Base-by-base conservation (phyloP, 2,329 filamentous ascomycete species). In the Pleomassaria siparia region DNA sequence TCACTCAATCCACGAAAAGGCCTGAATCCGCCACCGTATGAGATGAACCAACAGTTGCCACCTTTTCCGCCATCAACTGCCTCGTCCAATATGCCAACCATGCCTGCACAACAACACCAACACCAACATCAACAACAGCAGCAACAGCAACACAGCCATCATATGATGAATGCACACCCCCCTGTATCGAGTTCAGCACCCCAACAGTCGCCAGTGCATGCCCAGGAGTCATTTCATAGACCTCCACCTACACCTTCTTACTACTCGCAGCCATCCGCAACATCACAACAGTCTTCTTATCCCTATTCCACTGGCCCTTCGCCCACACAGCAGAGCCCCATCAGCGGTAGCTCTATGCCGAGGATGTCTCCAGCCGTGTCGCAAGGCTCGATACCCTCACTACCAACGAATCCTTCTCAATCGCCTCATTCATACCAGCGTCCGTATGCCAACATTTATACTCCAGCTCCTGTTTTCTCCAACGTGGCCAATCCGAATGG, bases 401-500 rank as follows among this genome's bases (percentile, higher is more conserved):
- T 77, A 20, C 74, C 74, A 20, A 70, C 72, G 4, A 81, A 81
- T 18, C 76, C 79, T 44, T 72, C 74, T 13, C 74, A 76, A 26
- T 72, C 74, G 2, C 71, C 73, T 13, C 74, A 72, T 51, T 59
- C 66, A 6, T 83, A 83, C 52, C 67, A 68, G 49, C 73, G 75
- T 49, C 71, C 75, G 2, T 80, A 79, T 64, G 56, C 72, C 22
- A 56, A 56, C 20, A 61, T 76, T 67, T 82, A 85, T 59, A 58
- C 59, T 12, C 79, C 79, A 3, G 76, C 87, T 2, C 80, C 86
- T 1, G 84, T 92, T 22, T 83, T 92, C 76, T 87, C 88, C 13
- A 94, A 92, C 63, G 80, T 94, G 21, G 82, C 86, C 60, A 88
- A 85, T 50, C 89, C 89, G 0, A 83, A 82, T 44, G 80, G 80